Evolutionary conservation across 768 basidiomycete genomes (phyloP).

Genomic region (Trametes meyenii): DNA sequence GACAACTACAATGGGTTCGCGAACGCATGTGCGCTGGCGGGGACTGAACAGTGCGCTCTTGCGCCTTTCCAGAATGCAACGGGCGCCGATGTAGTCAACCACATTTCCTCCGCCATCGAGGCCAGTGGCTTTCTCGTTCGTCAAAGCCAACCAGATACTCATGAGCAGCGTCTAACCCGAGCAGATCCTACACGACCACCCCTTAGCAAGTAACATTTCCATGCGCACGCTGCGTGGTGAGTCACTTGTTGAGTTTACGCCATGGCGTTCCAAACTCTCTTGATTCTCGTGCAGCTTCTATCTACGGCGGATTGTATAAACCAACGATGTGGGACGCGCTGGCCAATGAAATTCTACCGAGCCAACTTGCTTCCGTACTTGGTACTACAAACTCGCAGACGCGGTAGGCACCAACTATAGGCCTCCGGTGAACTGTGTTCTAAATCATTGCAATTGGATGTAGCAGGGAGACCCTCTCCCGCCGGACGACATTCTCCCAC

Average conservation of each 20-base stretch:
- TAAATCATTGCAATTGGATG: too few species aligned
- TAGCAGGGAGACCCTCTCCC: not conserved
- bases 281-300: not conserved
- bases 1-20: constrained; percentile 13
- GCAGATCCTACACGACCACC: constrained; percentile 7
- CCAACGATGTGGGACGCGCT: constrained; percentile 4
- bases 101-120: constrained; percentile 7
- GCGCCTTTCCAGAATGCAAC: constrained; percentile 1
- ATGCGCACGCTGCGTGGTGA: constrained; percentile 7
- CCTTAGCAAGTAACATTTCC: constrained; percentile 1
- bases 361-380: not conserved
- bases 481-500: constrained; percentile 1
- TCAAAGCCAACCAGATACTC: too few species aligned
- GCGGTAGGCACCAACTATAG: too few species aligned
- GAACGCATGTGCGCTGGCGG: constrained; percentile 13
- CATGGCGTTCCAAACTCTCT: not conserved
- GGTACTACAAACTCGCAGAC: not conserved
- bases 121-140: not conserved
- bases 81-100: constrained; percentile 9
- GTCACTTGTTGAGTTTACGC: not conserved
- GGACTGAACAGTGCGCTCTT: constrained; percentile 5
- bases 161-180: not conserved
- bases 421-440: too few species aligned
- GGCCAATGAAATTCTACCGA: not conserved
- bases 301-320: constrained; percentile 6